Base-by-base conservation (phyloP, 805 yeast genomes). In the Candida nanaspora region DNA sequence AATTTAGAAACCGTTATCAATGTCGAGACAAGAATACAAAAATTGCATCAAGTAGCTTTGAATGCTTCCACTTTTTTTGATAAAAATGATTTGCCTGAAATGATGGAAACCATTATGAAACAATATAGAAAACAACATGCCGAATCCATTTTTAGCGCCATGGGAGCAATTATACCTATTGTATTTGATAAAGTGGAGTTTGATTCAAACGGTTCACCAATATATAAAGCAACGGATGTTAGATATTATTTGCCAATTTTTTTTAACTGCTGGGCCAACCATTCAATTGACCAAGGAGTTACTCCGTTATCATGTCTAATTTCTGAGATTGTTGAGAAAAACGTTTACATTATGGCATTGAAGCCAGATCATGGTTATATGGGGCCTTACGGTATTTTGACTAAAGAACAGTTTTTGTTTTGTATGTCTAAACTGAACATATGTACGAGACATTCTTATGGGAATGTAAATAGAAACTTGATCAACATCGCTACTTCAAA, bases 261-360 rank as follows among this genome's bases (percentile, higher is more conserved):
- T 7, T 85, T 86, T 48, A 78, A 84, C 45, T 61, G 85, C 34
- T 87, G 96, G 95, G 55, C 74, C 2, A 67, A 78, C 44, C 60
- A 77, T 33, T 61, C 72, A 49, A 46, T 58, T 1, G 68, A 75
- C 15, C 62, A 77, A 27, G 95, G 86, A 48, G 67, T 80, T 8
- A 43, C 51, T 10, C 82, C 79, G 48, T 49, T 86, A 42, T 69
- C 86, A 10, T 77, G 81, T 14, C 63, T 85, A 15, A 57, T 86
- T 43, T 84, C 91, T 6, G 70, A 76, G 22, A 62, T 82, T 8
- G 69, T 86, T 1, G 71, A 72, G 50, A 62, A 68, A 28, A 68
- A 74, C 3, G 62, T 80, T 37, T 33, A 49, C 14, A 46, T 57
- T 9, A 62, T 55, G 13, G 45, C 70, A 3, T 39, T 51, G 2